Base-by-base conservation (phyloP, 495 filamentous ascomycete genomes). In the Lasiosphaeris hirsuta region DNA sequence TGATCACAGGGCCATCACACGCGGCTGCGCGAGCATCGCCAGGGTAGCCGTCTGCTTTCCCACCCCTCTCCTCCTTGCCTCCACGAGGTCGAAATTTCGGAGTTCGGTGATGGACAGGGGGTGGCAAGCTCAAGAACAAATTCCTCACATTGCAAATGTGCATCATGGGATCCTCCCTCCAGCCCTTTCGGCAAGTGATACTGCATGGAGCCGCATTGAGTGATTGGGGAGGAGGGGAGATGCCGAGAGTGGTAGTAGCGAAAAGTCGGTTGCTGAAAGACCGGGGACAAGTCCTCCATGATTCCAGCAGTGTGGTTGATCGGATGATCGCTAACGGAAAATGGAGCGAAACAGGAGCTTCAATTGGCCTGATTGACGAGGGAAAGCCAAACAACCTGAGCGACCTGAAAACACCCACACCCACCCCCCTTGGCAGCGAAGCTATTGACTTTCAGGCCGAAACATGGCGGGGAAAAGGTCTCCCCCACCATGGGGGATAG, bases 231-330 rank as follows among this genome's bases (percentile, higher is more conserved):
- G 43, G 4, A 18, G 49, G 10, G 14, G 49, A 51, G 15, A 39
- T 51, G 15, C 49, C 49, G 10, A 15, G 40, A 39, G 14, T 10
- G 55, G 49, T 40, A 4, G 49, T 53, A 47, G 47, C 41, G 50
- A 46, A 18, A 51, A 59, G 56, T 19, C 51, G 33, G 23, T 35
- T 18, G 36, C 38, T 40, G 49, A 34, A 54, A 13, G 51, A 14
- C 51, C 7, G 40, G 37, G 51, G 40, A 43, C 14, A 19, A 54
- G 17, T n/a, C 43, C 51, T 23, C 19, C 33, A 53, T 45, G 15
- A 17, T 61, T 56, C 64, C 64, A 60, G 57, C 58, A 38, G 60
- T 63, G 65, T 59, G 65, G 62, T 61, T 65, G 62, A 65, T 63
- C 65, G 55, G 65, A 23, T 51, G 65, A 60, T 62, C 63, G 11